These are phyloP conservation scores for Acer saccharum DNA, from an alignment of 345 rosid species.

Conservation along the genomic window DNA sequence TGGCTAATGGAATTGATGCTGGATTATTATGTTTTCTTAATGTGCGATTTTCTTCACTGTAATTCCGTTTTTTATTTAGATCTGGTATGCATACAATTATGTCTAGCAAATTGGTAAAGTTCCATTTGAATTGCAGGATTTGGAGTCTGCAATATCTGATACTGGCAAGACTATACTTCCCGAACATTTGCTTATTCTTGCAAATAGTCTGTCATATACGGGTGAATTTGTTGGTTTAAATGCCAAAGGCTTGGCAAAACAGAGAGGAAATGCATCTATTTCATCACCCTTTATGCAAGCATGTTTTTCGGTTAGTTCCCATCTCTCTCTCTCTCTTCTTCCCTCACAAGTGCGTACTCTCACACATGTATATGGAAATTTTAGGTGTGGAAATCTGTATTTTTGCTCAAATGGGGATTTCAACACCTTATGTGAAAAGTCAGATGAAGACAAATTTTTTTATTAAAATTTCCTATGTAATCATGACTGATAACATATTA, in stretches of 20 bases:
- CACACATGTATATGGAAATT: not conserved
- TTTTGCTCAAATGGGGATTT: not conserved
- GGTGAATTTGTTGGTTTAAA: slow-evolving; percentile 92
- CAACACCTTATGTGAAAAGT: not conserved
- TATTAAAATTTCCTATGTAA: not conserved
- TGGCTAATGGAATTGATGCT: slow-evolving; percentile 74
- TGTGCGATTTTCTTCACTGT: slow-evolving; percentile 37
- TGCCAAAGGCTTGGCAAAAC: slow-evolving; percentile 67
- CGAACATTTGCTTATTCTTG: slow-evolving; percentile 69
- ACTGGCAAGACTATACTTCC: slow-evolving; percentile 71
- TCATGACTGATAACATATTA: not conserved
- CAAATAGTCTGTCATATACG: slow-evolving; percentile 66
- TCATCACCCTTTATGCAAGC: slow-evolving; percentile 86
- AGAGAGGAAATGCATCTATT: slow-evolving; percentile 59
- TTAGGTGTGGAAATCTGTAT: not conserved
- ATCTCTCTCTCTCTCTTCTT: too few relatives aligned
- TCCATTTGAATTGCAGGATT: slow-evolving; percentile 46
- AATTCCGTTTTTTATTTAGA: slow-evolving; percentile 8
- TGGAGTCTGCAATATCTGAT: slow-evolving; percentile 79
- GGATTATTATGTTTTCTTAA: slow-evolving; percentile 72
- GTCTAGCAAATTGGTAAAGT: not conserved
- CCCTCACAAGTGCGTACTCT: not conserved
- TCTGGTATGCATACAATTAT: not conserved
- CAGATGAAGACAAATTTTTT: not conserved
- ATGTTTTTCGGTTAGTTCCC: slow-evolving; percentile 78